A percentile compares a stretch with the other conserved stretches of the same genome.
Evolutionary conservation across 106 monocot species (phyloP).

Genomic region (Ottelia alismoides): DNA sequence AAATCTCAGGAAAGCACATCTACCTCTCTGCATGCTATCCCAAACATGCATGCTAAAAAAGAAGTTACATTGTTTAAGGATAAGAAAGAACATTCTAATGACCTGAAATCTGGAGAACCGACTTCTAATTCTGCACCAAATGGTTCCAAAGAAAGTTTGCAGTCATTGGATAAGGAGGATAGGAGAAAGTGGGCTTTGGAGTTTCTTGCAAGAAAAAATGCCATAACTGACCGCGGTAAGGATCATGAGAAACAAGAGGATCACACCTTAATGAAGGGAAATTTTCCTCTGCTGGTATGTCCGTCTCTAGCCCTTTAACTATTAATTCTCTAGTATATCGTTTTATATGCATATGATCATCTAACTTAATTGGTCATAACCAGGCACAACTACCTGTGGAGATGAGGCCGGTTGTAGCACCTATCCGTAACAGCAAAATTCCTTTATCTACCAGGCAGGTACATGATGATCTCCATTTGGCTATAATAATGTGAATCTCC

Average conservation of each 20-base stretch:
- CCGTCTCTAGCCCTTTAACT: neutral
- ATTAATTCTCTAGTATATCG: neutral
- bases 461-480: neutral
- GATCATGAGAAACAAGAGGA: constrained; percentile 23
- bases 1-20: no score
- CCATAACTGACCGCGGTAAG: constrained; percentile 11
- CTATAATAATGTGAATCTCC: no score
- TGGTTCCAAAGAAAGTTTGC: constrained; percentile 9
- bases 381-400: constrained; percentile 61
- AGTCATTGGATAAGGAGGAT: constrained; percentile 27
- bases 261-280: constrained; percentile 27
- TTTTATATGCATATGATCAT: neutral
- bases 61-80: constrained; percentile 5
- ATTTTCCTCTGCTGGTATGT: constrained; percentile 61
- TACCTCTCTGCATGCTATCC: no score
- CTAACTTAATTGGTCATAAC: constrained; percentile 4
- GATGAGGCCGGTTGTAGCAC: constrained; percentile 45
- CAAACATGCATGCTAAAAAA: constrained; percentile 11
- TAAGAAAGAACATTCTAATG: constrained; percentile 9
- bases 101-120: neutral
- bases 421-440: constrained; percentile 43
- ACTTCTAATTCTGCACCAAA: constrained; percentile 3
- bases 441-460: constrained; percentile 57
- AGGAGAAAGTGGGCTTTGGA: constrained; percentile 77
- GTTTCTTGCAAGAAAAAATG: constrained; percentile 62